Evolutionary conservation across 257 asterid species (phyloP), one percentile per base, ranked within the genome.

Genomic region (Solanum tacnaense): DNA sequence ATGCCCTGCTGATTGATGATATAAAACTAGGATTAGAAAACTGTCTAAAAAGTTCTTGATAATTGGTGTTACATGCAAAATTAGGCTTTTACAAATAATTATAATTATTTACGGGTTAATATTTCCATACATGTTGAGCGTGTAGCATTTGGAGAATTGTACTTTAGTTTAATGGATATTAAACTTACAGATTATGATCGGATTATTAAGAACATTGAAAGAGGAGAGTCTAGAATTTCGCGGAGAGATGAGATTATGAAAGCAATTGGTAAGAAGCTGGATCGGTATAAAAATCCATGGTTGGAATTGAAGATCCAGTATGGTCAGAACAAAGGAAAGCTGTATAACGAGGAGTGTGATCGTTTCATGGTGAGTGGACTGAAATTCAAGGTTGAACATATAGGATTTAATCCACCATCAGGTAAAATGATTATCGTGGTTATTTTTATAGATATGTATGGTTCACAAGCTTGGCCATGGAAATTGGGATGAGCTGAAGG

Each of bases 401-500:
- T 82, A 82, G 71, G 21, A 49, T 82, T 49, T 49, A 49, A 82
- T 52, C 86, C 86, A 31, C 29, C 34, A 49, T 18, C 86, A 31
- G 44, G 86, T 78, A 49, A 31, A 36, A 29, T 82, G 86, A 52
- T 82, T 49, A 31, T 52, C 5, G n/a, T 41, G 56, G 32, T 73
- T 65, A 86, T 36, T 87, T 86, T 23, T 11, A 34, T 91, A 97
- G 99, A 94, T 97, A 73, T 97, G 99, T 95, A 95, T 94, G 99
- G 96, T 96, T 90, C 99, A 96, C 94, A 97, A 96, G 92, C 99
- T 97, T 88, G 99, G 98, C 35, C 96, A 97, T 88, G 99, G 99
- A 39, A 97, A 97, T 88, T 97, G 99, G 99, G 99, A 97, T 32
- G 99, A 95, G 92, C 92, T 97, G 89, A 97, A 97, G 93, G 95